Evolutionary conservation across 2,329 filamentous ascomycete species (phyloP), one percentile per base, ranked within the genome.

Genomic region (Seiridium unicorne): DNA sequence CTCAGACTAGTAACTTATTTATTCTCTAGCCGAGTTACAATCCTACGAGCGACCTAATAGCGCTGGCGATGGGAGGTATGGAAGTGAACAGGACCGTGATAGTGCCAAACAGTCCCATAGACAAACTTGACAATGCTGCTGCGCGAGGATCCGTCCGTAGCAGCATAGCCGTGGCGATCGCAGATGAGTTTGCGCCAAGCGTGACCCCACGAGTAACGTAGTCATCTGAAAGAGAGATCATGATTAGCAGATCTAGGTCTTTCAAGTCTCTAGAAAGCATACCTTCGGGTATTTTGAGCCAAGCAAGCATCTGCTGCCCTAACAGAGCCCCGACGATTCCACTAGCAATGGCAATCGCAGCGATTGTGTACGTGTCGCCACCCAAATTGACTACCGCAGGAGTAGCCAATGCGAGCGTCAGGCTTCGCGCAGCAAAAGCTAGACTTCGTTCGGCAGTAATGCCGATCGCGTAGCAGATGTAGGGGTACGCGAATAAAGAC

Each of bases 201-300:
- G 84, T 84, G 3, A 88, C 83, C 8, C 85, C 85, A n/a, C 84
- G 74, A 1, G 84, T 87, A 40, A 88, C 84, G 62, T 87, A 88
- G 69, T 87, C 85, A 65, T 87, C 84, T 81, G 53, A 11, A 65
- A 36, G 46, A 32, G 42, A 32, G n/a, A 26, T 26, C 6, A 26
- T 26, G 9, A 47, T 54, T 4, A 48, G 44, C 13, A 35, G 9
- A 35, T 26, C 3, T 26, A 47, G 8, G 31, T 13, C 40, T 9
- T 3, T 11, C 9, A 53, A 55, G 18, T 13, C 26, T 13, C 36
- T 11, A 3, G 11, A 4, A 44, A 40, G 51, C 74, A 66, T 59
- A 81, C 81, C 81, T 70, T 86, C 80, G 0, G 83, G 83, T 3
- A 88, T 82, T 60, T 73, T 78, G 62, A 87, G 63, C 70, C 73